Percentiles rank a stretch among this genome's conserved stretches.
phyloP scores from a whole-genome alignment of 1,284 basidiomycete genomes.

The Moesziomyces globuligerus region DNA sequence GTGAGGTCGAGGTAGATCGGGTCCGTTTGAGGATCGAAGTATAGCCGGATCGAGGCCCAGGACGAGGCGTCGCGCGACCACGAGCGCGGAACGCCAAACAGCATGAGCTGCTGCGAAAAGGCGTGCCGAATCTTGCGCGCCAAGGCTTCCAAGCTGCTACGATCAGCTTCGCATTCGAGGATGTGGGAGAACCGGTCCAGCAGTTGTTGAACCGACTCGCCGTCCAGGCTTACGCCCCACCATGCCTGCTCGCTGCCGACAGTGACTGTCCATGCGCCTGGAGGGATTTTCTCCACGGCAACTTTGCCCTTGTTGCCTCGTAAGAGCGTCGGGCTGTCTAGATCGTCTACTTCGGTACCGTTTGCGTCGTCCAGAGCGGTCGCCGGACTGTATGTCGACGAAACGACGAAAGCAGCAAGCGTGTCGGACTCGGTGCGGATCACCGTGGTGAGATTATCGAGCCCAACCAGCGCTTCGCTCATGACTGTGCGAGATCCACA shows the following conservation, averaged over 20 bases:
- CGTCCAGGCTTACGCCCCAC: slow-evolving; percentile 16
- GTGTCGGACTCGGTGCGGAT: neutral
- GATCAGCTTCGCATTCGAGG: neutral
- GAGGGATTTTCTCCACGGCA: no score
- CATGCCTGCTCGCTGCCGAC: slow-evolving; percentile 21
- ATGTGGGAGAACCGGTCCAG: neutral
- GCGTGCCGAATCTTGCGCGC: slow-evolving; percentile 5
- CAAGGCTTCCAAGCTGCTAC: neutral
- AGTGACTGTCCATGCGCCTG: neutral
- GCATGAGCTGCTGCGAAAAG: slow-evolving; percentile 11
- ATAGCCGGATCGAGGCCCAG: slow-evolving; percentile 17
- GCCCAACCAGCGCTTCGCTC: neutral
- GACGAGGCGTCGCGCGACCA: neutral
- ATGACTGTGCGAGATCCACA: no score
- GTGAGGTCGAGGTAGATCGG: slow-evolving; percentile 13
- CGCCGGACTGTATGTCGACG: neutral
- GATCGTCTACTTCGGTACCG: no score
- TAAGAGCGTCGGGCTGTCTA: no score
- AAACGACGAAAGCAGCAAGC: neutral
- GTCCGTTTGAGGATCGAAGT: slow-evolving; percentile 9
- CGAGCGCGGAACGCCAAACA: slow-evolving; percentile 10
- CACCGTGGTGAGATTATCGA: neutral
- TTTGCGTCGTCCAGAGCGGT: neutral
- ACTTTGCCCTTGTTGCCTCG: no score
- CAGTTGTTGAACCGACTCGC: neutral